Conservation (phyloP, 163 green algal genomes). For the Scenedesmus sp. region DNA sequence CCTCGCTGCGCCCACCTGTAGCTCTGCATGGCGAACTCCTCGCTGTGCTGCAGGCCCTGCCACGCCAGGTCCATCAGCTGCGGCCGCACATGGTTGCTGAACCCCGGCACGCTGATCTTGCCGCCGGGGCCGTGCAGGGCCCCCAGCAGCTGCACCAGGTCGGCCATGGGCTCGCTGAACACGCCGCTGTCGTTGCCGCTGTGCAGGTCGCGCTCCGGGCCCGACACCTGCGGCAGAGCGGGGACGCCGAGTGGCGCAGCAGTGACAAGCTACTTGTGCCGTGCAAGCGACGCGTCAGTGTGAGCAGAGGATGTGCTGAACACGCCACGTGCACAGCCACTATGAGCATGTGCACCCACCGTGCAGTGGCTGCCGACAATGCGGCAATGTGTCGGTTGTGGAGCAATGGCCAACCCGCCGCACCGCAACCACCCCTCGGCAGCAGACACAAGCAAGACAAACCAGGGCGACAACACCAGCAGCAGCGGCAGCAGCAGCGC, state of each 20-base stretch:
- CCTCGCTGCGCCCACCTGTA: constrained; percentile 70
- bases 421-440: no score
- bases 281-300: no score
- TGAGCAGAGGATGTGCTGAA: no score
- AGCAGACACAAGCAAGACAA: background rate
- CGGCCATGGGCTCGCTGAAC: constrained; percentile 93
- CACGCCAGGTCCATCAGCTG: constrained; percentile 78
- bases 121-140: constrained; percentile 25
- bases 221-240: constrained; percentile 83
- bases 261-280: no score
- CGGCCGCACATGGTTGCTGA: constrained; percentile 77
- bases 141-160: constrained; percentile 83
- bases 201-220: constrained; percentile 91
- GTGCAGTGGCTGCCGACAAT: no score
- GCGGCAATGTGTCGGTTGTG: no score
- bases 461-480: background rate
- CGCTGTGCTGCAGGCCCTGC: constrained; percentile 67
- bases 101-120: constrained; percentile 70
- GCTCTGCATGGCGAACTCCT: constrained; percentile 82
- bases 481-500: background rate
- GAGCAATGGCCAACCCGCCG: no score
- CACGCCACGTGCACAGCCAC: background rate
- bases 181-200: constrained; percentile 95
- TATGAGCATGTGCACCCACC: background rate
- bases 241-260: no score